Evolutionary conservation across 2,329 filamentous ascomycete species (phyloP).

Genomic region (Fusarium phyllophilum): DNA sequence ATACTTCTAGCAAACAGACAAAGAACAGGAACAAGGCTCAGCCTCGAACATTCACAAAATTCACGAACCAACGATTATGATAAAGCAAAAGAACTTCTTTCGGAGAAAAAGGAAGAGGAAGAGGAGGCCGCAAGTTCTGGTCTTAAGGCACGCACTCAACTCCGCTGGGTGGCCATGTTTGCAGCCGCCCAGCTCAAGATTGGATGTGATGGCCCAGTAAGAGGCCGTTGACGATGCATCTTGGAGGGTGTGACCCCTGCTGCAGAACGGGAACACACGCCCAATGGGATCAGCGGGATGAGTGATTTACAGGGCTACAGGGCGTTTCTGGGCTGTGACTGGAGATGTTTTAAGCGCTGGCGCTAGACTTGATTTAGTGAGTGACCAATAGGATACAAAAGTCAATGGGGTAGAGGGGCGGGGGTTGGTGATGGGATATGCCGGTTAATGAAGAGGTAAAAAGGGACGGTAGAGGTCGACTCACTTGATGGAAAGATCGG

Average conservation of each 20-base stretch:
- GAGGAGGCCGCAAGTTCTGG: conserved; percentile 36
- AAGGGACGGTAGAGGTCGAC: conserved; percentile 9
- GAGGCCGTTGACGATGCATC: conserved; percentile 38
- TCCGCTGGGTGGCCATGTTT: conserved; percentile 15
- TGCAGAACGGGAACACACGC: conserved; percentile 21
- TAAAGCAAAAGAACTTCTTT: background rate
- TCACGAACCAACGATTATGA: conserved; percentile 15
- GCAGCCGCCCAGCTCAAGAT: conserved; percentile 38
- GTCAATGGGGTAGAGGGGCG: background rate
- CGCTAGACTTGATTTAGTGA: conserved; percentile 30
- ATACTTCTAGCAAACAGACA: background rate
- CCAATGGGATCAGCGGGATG: conserved; percentile 31
- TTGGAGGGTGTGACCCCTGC: conserved; percentile 36
- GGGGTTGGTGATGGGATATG: conserved; percentile 4
- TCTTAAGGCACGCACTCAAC: conserved; percentile 34
- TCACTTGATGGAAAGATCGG: conserved; percentile 28
- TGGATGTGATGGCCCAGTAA: conserved; percentile 41
- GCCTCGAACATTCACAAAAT: conserved; percentile 23
- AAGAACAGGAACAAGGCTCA: conserved; percentile 24
- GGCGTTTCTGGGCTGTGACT: conserved; percentile 30
- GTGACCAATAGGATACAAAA: conserved; percentile 26
- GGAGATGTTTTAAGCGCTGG: conserved; percentile 42
- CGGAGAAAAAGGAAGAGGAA: conserved; percentile 21
- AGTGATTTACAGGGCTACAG: conserved; percentile 15
- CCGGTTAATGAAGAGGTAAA: background rate